Evolutionary conservation across 345 rosid species (phyloP).

Genomic region (Rhizophora mangle): DNA sequence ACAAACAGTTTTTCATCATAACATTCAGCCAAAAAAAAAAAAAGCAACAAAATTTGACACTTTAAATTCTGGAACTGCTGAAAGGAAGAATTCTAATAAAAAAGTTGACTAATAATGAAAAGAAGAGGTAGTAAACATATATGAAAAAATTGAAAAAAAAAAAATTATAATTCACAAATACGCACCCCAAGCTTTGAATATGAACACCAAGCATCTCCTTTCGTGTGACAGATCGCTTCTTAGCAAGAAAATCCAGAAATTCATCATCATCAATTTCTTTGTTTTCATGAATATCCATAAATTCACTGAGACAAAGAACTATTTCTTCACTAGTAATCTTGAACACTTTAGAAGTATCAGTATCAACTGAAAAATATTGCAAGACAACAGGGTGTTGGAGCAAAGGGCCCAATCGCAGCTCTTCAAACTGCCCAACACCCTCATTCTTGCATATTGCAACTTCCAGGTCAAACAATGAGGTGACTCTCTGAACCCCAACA

Average conservation of each 20-base stretch:
- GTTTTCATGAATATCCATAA: conserved; percentile 30
- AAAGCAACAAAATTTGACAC: not conserved
- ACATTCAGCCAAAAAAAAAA: not conserved
- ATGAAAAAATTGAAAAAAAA: not conserved
- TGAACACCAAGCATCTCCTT: conserved; percentile 76
- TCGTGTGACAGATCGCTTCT: conserved; percentile 42
- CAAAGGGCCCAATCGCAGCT: conserved; percentile 74
- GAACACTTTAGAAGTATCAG: conserved; percentile 39
- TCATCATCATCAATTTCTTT: conserved; percentile 46
- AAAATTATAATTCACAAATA: conserved; percentile 12
- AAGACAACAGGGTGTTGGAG: conserved; percentile 58
- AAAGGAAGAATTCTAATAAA: not conserved
- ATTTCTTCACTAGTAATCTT: conserved; percentile 65
- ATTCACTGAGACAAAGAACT: conserved; percentile 47
- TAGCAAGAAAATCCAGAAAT: conserved; percentile 66
- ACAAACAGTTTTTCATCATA: no score
- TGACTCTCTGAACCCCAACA: conserved; percentile 58
- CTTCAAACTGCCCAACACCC: conserved; percentile 59
- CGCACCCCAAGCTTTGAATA: conserved; percentile 73
- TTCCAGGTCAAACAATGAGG: conserved; percentile 76
- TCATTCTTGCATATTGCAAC: conserved; percentile 64
- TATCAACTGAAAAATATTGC: conserved; percentile 53
- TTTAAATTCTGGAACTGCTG: not conserved
- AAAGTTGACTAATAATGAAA: not conserved
- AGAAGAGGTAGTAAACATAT: not conserved